Percentiles rank a stretch among this genome's conserved stretches.
Conservation (phyloP, 2,329 filamentous ascomycete genomes). For the Arachnomyces sp. region DNA sequence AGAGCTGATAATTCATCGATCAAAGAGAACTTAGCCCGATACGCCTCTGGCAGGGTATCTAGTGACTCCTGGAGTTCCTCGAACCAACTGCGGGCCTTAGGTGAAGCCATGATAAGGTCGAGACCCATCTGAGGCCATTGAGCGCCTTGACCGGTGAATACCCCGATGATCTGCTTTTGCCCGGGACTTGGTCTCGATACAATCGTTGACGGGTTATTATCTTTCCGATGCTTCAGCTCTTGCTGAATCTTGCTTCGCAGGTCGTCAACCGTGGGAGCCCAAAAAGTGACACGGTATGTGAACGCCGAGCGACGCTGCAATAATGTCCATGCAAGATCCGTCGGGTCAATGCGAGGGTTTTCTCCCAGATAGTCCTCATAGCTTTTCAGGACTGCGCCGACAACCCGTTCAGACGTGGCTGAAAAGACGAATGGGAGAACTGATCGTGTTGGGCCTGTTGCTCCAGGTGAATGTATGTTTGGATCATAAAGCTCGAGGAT, state of each 20-base stretch:
- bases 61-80: too few relatives aligned
- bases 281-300: background rate
- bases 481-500: slow-evolving; percentile 22
- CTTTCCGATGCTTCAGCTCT: background rate
- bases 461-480: slow-evolving; percentile 19
- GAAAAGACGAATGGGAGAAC: slow-evolving; percentile 6
- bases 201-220: background rate
- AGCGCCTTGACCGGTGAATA: background rate
- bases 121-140: background rate
- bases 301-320: background rate
- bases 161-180: background rate
- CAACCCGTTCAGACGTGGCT: slow-evolving; percentile 3
- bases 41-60: too few relatives aligned
- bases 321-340: slow-evolving; percentile 2
- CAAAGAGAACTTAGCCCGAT: background rate
- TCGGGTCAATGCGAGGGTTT: background rate
- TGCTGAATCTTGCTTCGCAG: slow-evolving; percentile 2
- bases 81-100: background rate
- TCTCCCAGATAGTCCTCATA: slow-evolving; percentile 1
- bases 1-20: background rate
- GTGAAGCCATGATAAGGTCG: slow-evolving; percentile 9
- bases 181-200: background rate
- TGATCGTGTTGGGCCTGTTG: background rate
- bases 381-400: background rate
- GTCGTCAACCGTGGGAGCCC: background rate